phyloP scores from a whole-genome alignment of 306 rosid species.

The Macrotyloma uniflorum region DNA sequence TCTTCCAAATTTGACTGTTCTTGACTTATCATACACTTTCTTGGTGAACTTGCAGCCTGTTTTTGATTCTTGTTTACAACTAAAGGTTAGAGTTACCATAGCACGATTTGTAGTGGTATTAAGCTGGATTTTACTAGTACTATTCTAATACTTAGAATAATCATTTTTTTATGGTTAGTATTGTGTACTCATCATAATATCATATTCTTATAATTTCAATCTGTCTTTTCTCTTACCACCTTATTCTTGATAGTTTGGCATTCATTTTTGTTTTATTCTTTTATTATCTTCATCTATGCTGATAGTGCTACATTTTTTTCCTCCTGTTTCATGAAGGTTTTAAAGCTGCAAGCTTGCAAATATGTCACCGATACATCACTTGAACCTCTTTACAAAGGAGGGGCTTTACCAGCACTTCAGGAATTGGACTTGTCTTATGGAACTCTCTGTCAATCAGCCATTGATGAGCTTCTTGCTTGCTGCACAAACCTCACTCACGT shows the following conservation, averaged over 20 bases:
- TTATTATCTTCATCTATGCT: slow-evolving; percentile 24
- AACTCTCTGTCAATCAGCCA: slow-evolving; percentile 77
- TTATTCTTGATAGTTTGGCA: not conserved
- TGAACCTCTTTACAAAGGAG: slow-evolving; percentile 84
- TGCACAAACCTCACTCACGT: slow-evolving; percentile 77
- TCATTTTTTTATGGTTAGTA: not conserved
- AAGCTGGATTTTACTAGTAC: not conserved
- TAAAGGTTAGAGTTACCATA: slow-evolving; percentile 54
- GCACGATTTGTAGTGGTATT: not conserved
- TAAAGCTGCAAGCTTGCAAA: slow-evolving; percentile 89
- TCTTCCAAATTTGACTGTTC: slow-evolving; percentile 64
- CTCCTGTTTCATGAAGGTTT: slow-evolving; percentile 56
- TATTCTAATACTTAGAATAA: not conserved
- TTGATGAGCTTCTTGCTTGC: slow-evolving; percentile 85
- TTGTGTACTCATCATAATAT: not conserved
- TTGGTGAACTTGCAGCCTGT: slow-evolving; percentile 77
- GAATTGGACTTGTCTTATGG: slow-evolving; percentile 87
- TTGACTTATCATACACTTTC: slow-evolving; percentile 86
- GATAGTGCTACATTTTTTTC: not conserved
- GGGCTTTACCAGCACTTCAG: slow-evolving; percentile 84
- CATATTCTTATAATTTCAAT: not conserved
- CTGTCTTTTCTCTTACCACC: not conserved
- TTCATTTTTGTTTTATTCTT: not conserved
- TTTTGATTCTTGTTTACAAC: slow-evolving; percentile 72
- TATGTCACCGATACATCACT: slow-evolving; percentile 69